Conservation (phyloP, 192 early-diverging fungal genomes). For the Entomortierella parvispora region DNA sequence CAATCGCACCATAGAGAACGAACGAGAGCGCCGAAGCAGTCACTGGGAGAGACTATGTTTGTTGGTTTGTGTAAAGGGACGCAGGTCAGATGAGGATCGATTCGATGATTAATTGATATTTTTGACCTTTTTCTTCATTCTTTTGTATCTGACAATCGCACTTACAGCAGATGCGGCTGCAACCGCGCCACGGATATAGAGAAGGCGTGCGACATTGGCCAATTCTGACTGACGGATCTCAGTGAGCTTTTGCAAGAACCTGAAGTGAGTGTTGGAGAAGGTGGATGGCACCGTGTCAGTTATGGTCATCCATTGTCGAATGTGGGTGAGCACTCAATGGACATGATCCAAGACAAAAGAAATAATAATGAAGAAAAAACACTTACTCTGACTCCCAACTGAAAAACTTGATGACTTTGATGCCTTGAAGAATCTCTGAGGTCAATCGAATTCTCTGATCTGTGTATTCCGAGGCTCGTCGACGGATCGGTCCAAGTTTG, state of each 20-base stretch:
- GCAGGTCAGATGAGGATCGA: neutral
- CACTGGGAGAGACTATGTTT: slow-evolving; percentile 22
- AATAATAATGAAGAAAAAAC: neutral
- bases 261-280: too few species aligned
- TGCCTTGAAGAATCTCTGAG: slow-evolving; percentile 63
- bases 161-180: slow-evolving; percentile 44
- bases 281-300: too few species aligned
- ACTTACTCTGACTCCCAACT: slow-evolving; percentile 55
- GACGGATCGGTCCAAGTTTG: slow-evolving; percentile 27
- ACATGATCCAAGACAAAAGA: neutral
- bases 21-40: slow-evolving; percentile 36
- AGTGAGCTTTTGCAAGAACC: slow-evolving; percentile 35
- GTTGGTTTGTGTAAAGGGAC: neutral
- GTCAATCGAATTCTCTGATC: slow-evolving; percentile 62
- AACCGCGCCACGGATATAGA: slow-evolving; percentile 37
- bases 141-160: too few species aligned
- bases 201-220: slow-evolving; percentile 14
- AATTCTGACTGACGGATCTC: slow-evolving; percentile 30
- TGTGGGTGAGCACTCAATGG: too few species aligned
- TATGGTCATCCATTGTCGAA: too few species aligned
- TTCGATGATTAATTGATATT: too few species aligned
- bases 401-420: slow-evolving; percentile 76
- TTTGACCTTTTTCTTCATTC: too few species aligned
- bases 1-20: slow-evolving; percentile 12
- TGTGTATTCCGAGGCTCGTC: slow-evolving; percentile 52